Evolutionary conservation across 2,329 filamentous ascomycete species (phyloP).

Genomic region (Fusarium euwallaceae): DNA sequence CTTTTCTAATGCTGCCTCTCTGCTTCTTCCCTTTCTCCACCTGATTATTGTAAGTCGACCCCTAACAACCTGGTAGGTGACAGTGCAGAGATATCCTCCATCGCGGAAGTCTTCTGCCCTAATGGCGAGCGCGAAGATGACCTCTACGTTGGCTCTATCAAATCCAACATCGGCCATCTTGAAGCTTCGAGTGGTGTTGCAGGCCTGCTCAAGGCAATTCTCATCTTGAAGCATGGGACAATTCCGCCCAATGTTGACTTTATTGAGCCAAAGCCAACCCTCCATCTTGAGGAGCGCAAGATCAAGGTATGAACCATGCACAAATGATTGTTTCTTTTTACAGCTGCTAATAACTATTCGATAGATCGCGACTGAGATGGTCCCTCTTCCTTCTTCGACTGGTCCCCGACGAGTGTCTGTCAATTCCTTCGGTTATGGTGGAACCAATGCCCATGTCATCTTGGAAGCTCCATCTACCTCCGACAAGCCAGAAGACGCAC

Average conservation of each 20-base stretch:
- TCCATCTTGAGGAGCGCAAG: constrained; percentile 13
- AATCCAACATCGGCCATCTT: constrained; percentile 29
- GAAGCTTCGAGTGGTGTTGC: constrained; percentile 33
- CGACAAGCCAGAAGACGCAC: background rate
- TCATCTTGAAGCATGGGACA: constrained; percentile 24
- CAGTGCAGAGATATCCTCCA: constrained; percentile 27
- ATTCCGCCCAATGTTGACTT: constrained; percentile 30
- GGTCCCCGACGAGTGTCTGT: constrained; percentile 22
- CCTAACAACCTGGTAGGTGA: constrained; percentile 22
- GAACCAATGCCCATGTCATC: constrained; percentile 34
- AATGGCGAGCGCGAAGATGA: background rate
- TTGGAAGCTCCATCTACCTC: constrained; percentile 17
- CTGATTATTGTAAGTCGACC: background rate
- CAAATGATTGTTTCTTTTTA: too few relatives aligned
- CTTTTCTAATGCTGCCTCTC: background rate
- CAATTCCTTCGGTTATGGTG: constrained; percentile 30
- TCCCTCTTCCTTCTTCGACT: constrained; percentile 4
- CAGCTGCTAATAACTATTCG: too few relatives aligned
- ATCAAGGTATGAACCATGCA: constrained; percentile 8
- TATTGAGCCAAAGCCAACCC: constrained; percentile 19
- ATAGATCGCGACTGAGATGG: constrained; percentile 23
- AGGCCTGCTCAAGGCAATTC: constrained; percentile 24
- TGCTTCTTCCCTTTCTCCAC: background rate
- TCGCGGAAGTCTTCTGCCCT: constrained; percentile 28
- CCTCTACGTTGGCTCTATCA: constrained; percentile 31